Base-by-base conservation (phyloP, 495 filamentous ascomycete species). In the Neurospora tetrasperma region DNA sequence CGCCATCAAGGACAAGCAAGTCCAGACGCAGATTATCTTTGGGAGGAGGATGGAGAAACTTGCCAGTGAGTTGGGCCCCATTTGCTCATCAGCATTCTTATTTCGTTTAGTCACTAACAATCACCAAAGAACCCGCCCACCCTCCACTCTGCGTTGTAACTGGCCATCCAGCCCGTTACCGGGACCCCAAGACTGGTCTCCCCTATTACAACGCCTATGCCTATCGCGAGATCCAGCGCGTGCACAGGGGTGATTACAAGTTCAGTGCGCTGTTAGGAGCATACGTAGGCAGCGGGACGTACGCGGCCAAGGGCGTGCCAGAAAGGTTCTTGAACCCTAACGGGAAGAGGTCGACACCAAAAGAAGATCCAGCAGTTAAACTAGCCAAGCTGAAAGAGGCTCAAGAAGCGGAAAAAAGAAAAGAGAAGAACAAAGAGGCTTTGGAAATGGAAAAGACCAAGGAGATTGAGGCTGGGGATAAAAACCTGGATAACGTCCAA, bases 251-350 rank as follows among this genome's bases (percentile, higher is more conserved):
- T 62, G 88, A 90, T 71, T 92, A 91, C 76, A 87, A 86, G 74
- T 97, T 90, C 90, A 96, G 93, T 73, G 82, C 84, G 23, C 85
- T 96, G 77, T 80, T 95, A 5, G 92, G 90, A 4, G 90, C 90
- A 54, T 97, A 92, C 80, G 88, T 93, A 8, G 93, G 92, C 27
- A 83, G 81, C 46, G 85, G 84, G 20, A 84, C 82, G 23, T 80
- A 78, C 71, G 90, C 89, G 4, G 92, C 92, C 12, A 82, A 80
- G 10, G 91, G 91, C 10, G 91, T 94, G 0, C 92, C 92, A 5
- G 87, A 86, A 42, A 80, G 91, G 48, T 94, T 93, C 79, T 68
- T 89, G 71, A 83, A 85, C 44, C 81, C 82, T n/a, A 71, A 78
- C 38, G 80, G 81, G 35, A 76, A 77, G 20, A 74, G 78, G 48